These are phyloP conservation scores for Bodo saltans DNA, from an alignment of 78 protist species.

Conservation along the genomic window DNA sequence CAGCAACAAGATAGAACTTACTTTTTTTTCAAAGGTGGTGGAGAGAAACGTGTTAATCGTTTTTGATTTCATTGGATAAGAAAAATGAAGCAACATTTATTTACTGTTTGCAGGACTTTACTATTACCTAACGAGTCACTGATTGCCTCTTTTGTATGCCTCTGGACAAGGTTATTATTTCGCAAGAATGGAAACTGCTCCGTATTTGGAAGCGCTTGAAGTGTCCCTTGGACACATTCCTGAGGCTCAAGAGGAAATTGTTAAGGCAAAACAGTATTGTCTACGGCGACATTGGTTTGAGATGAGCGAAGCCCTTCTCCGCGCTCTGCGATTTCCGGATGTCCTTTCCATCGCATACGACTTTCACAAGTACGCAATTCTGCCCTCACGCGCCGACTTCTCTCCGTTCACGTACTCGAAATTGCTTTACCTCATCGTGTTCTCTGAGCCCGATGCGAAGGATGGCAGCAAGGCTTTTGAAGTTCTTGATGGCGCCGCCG, in stretches of 20 bases:
- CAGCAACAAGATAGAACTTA: too few species aligned
- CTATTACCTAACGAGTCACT: too few species aligned
- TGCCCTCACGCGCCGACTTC: neutral
- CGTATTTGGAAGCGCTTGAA: neutral
- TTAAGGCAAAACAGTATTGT: too few species aligned
- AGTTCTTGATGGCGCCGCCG: neutral
- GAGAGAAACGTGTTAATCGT: too few species aligned
- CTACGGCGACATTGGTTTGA: neutral
- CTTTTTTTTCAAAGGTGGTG: too few species aligned
- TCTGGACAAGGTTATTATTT: too few species aligned
- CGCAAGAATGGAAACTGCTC: neutral
- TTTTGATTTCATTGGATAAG: too few species aligned
- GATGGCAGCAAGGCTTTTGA: neutral
- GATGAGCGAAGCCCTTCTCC: neutral
- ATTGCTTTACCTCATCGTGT: neutral
- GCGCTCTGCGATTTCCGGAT: neutral
- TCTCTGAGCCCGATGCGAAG: neutral
- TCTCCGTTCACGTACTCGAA: neutral
- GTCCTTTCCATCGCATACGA: neutral
- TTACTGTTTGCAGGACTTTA: too few species aligned
- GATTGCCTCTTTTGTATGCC: too few species aligned
- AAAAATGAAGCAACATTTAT: too few species aligned
- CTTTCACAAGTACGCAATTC: neutral
- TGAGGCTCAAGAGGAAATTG: neutral
- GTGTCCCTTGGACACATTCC: neutral